Conservation (phyloP, 192 early-diverging fungal genomes). For the Paraglomus brasilianum region DNA sequence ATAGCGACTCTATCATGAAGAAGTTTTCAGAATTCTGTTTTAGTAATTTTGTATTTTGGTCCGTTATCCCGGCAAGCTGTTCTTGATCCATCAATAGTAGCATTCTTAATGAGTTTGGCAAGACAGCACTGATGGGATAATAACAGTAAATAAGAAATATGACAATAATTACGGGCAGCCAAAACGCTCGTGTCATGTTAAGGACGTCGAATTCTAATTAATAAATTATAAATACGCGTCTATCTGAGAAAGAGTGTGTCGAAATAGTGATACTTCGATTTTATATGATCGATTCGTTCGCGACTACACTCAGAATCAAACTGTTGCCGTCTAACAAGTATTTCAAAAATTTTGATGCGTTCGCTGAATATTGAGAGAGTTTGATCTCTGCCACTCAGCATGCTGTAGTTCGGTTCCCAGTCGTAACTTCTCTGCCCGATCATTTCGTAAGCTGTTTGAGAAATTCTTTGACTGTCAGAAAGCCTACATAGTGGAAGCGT, state of each 20-base stretch:
- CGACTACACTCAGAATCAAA: constrained; percentile 2
- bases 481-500: background rate
- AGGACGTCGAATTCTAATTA: constrained; percentile 12
- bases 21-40: no score
- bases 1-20: no score
- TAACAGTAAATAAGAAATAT: no score
- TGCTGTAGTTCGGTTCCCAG: no score
- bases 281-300: constrained; percentile 13
- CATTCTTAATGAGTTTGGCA: no score
- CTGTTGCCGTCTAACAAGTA: constrained; percentile 11
- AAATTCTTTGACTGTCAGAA: constrained; percentile 6
- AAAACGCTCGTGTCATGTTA: background rate
- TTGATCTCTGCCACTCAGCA: no score
- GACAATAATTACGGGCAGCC: constrained; percentile 16
- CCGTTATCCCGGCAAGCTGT: no score
- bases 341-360: constrained; percentile 16
- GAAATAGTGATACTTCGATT: constrained; percentile 17
- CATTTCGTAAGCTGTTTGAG: no score
- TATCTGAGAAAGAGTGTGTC: constrained; percentile 11
- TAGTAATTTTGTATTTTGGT: background rate
- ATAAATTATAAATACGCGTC: background rate
- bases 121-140: no score
- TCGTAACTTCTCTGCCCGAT: no score
- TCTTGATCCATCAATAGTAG: no score
- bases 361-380: constrained; percentile 4